Evolutionary conservation across 441 rosid species (phyloP), one percentile per base, ranked within the genome.

Genomic region (Manihot esculenta): DNA sequence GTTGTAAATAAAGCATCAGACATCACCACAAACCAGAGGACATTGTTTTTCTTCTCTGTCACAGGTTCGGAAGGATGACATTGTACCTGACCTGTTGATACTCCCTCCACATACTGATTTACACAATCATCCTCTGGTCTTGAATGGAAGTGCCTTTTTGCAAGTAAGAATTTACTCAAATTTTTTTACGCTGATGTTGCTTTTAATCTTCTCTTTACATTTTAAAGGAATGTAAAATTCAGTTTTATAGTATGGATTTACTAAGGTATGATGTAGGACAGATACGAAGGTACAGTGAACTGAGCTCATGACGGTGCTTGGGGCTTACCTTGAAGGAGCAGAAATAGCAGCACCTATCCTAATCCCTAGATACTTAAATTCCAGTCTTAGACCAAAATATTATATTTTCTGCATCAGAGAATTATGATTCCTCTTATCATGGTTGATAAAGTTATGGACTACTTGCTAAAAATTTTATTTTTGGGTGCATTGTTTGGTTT

Each of bases 81-180:
- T 85, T 74, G 83, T 92, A 65, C 84, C 91, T 57, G 85, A 85
- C 80, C 83, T 94, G 78, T 81, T 94, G 74, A 67, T 84, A 55
- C 84, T 94, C 62, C 99, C 99, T 7, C 94, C 96, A 11, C 84
- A 85, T 69, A 86, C 80, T 71, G 97, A 92, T 84, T 84, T 94
- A 84, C 99, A 94, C 64, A 78, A 83, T 78, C 97, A 94, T 82
- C 95, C 81, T 54, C 79, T 94, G 81, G 84, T 94, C 61, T 26
- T 38, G 78, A 82, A 86, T 73, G 99, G 97, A 73, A 83, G 86
- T 62, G 73, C 89, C 66, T 90, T 90, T 76, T 51, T 94, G 70
- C 99, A 94, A 79, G 99, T 94, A 75, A 76, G 78, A 44, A 38
- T 10, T 66, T 54, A 13, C 33, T 50, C 50, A 9, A 26, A 44